Percentiles rank a stretch among this genome's conserved stretches.
phyloP scores from a whole-genome alignment of 225 moss, liverwort and hornwort genomes.

The Climacium dendroides region DNA sequence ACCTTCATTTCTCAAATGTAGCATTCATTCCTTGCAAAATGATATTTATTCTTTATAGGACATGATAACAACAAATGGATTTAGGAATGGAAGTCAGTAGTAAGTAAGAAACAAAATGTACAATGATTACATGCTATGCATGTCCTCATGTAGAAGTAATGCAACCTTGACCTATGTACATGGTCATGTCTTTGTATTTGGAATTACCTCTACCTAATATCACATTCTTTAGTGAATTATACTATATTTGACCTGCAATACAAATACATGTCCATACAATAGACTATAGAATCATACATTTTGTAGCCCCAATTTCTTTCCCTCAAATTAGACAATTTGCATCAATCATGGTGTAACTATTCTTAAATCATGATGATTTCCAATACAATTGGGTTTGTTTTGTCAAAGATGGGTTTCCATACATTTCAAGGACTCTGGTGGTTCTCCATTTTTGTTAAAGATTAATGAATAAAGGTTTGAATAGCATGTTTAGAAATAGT shows the following conservation, averaged over 20 bases:
- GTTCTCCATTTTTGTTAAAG: not conserved
- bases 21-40: not conserved
- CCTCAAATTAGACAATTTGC: not conserved
- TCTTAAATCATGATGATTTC: fast-evolving
- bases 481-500: not conserved
- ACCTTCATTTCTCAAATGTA: not conserved
- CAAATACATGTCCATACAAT: not conserved
- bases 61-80: not conserved
- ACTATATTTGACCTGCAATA: not conserved
- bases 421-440: not conserved
- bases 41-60: not conserved
- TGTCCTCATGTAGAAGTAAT: not conserved
- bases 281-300: not conserved
- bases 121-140: not conserved
- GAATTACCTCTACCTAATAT: not conserved
- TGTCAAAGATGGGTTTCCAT: fast-evolving
- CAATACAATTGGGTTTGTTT: not conserved
- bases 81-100: not conserved
- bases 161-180: fast-evolving
- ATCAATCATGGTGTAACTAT: not conserved
- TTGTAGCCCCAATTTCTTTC: fast-evolving
- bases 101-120: not conserved
- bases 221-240: fast-evolving
- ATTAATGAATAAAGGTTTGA: not conserved
- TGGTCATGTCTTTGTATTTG: not conserved